phyloP scores from a whole-genome alignment of 768 basidiomycete genomes.

The Mycena sanguinolenta region DNA sequence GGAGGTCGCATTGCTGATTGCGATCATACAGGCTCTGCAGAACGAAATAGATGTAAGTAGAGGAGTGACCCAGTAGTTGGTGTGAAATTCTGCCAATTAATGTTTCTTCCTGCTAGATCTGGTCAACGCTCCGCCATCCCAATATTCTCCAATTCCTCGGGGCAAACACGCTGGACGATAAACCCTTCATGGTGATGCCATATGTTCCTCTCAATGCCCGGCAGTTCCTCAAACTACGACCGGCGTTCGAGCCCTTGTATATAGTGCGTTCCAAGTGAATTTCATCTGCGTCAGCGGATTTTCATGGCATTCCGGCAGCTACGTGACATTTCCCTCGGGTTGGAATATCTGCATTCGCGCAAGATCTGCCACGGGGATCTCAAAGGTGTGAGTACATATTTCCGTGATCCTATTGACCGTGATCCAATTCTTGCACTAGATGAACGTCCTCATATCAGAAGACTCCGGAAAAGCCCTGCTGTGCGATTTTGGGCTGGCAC shows the following conservation, averaged over 20 bases:
- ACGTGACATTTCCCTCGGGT: slow-evolving; percentile 8
- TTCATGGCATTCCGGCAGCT: not conserved
- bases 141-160: slow-evolving; percentile 67
- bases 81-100: not conserved
- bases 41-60: slow-evolving; percentile 5
- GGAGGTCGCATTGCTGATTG: not conserved
- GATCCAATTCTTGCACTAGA: not conserved
- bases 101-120: not conserved
- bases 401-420: not conserved
- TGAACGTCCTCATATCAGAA: slow-evolving; percentile 18
- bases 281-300: not conserved
- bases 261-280: not conserved
- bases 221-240: not conserved
- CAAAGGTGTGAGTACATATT: not conserved
- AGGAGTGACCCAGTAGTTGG: not conserved
- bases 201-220: slow-evolving; percentile 9
- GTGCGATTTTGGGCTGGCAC: slow-evolving; percentile 21
- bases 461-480: not conserved
- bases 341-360: slow-evolving; percentile 13
- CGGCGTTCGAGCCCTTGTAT: not conserved
- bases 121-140: slow-evolving; percentile 69
- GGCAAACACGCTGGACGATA: slow-evolving; percentile 25
- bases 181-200: slow-evolving; percentile 28
- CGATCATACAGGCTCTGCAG: not conserved
- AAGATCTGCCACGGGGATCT: slow-evolving; percentile 13